These are phyloP conservation scores for Ogataea dorogensis DNA, from an alignment of 805 yeast species.

Conservation along the genomic window DNA sequence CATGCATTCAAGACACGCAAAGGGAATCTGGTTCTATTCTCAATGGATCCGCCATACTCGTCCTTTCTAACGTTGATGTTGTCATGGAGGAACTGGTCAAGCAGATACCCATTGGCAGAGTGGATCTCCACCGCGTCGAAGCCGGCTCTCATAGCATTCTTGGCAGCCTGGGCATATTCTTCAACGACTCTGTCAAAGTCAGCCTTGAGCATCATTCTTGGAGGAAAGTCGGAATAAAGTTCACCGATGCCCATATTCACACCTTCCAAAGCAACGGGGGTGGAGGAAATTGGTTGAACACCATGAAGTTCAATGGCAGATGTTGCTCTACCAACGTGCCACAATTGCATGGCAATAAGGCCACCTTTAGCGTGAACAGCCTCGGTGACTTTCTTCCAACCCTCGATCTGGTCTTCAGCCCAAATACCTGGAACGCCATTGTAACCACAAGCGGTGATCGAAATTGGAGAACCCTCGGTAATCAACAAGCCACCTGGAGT, in stretches of 20 bases:
- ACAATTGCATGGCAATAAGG: constrained; percentile 45
- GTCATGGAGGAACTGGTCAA: constrained; percentile 41
- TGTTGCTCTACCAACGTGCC: constrained; percentile 44
- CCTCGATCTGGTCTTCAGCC: constrained; percentile 42
- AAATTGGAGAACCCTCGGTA: constrained; percentile 53
- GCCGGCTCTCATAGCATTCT: constrained; percentile 37
- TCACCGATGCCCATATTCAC: constrained; percentile 1
- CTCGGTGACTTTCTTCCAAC: constrained; percentile 47
- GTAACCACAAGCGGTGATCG: constrained; percentile 41
- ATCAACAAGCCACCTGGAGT: constrained; percentile 55
- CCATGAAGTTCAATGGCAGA: constrained; percentile 34
- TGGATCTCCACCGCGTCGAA: constrained; percentile 44
- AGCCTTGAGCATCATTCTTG: constrained; percentile 35
- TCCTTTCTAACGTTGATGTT: constrained; percentile 39
- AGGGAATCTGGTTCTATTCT: constrained; percentile 40
- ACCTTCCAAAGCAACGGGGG: constrained; percentile 38
- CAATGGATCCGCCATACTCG: constrained; percentile 42
- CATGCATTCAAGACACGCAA: constrained; percentile 52
- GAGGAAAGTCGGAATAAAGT: constrained; percentile 11
- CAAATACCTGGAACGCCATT: constrained; percentile 48
- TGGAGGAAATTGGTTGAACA: constrained; percentile 38
- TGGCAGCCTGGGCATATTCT: constrained; percentile 44
- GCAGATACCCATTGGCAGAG: constrained; percentile 40
- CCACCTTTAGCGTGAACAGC: constrained; percentile 49
- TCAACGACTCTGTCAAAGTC: constrained; percentile 45